These are phyloP conservation scores for Kwoniella sp. DNA, from an alignment of 768 basidiomycete genomes.

Conservation along the genomic window DNA sequence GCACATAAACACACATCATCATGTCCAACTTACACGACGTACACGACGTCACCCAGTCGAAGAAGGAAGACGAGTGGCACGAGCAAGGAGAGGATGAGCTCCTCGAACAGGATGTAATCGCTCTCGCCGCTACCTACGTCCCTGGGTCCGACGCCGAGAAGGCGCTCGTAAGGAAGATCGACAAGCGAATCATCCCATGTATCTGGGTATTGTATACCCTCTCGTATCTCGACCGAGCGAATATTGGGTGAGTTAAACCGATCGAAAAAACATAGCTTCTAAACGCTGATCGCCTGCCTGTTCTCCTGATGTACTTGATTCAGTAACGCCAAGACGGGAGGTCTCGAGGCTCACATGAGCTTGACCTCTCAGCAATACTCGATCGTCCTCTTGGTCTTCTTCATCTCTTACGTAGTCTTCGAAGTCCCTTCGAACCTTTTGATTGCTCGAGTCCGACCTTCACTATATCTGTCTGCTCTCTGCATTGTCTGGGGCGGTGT, in stretches of 20 bases:
- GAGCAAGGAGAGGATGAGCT: conserved; percentile 28
- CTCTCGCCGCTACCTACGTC: conserved; percentile 38
- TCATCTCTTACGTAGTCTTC: conserved; percentile 44
- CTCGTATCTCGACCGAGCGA: conserved; percentile 52
- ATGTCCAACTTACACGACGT: conserved; percentile 9
- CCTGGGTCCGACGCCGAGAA: conserved; percentile 45
- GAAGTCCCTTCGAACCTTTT: conserved; percentile 52
- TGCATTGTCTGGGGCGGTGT: conserved; percentile 55
- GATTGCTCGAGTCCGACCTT: conserved; percentile 49
- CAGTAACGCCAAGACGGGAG: conserved; percentile 55
- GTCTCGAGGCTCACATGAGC: conserved; percentile 49
- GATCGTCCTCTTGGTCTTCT: conserved; percentile 48
- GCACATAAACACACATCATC: background rate
- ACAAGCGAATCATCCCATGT: conserved; percentile 42
- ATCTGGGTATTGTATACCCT: conserved; percentile 47
- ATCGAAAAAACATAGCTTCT: too few species aligned
- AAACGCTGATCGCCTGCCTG: too few species aligned
- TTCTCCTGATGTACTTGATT: background rate
- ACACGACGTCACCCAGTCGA: conserved; percentile 14
- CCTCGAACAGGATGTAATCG: conserved; percentile 28
- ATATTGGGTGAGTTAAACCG: conserved; percentile 49
- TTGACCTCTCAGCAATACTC: conserved; percentile 54
- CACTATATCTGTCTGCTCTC: conserved; percentile 49
- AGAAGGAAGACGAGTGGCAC: conserved; percentile 37
- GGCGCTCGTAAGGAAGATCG: conserved; percentile 43